phyloP scores from a whole-genome alignment of 176 grass and related monocot genomes.

The Zizania latifolia region DNA sequence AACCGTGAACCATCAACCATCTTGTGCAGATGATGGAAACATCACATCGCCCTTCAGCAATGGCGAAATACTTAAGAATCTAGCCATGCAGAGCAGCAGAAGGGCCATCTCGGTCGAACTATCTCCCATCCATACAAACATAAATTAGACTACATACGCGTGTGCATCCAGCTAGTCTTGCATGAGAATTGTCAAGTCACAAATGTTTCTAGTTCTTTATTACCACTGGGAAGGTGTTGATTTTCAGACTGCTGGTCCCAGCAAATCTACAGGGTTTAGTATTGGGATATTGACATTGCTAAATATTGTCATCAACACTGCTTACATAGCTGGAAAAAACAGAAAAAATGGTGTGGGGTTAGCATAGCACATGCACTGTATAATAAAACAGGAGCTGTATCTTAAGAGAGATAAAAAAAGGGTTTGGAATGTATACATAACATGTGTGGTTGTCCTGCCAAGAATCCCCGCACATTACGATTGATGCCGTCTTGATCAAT shows the following conservation, averaged over 20 bases:
- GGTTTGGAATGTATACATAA: slow-evolving; percentile 1
- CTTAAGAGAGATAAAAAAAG: background rate
- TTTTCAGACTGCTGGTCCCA: background rate
- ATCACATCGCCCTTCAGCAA: slow-evolving; percentile 16
- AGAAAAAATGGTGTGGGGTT: background rate
- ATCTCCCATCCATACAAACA: background rate
- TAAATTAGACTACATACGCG: background rate
- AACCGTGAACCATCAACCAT: background rate
- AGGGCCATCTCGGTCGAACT: background rate
- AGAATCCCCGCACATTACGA: slow-evolving; percentile 24
- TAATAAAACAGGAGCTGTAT: background rate
- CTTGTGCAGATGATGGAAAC: slow-evolving; percentile 11
- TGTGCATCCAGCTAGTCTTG: background rate
- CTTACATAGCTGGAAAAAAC: background rate
- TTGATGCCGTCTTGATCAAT: slow-evolving; percentile 52
- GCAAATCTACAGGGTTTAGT: slow-evolving; percentile 2
- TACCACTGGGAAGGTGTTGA: background rate
- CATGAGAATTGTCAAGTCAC: background rate
- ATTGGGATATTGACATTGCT: too few species aligned
- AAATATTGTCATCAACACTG: too few species aligned
- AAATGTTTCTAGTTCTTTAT: background rate
- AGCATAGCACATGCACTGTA: background rate
- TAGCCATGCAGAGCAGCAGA: background rate
- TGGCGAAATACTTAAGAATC: slow-evolving; percentile 11
- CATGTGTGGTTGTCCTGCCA: background rate